Conservation (phyloP, 2,329 filamentous ascomycete species). For the Pseudofabraea citricarpa region DNA sequence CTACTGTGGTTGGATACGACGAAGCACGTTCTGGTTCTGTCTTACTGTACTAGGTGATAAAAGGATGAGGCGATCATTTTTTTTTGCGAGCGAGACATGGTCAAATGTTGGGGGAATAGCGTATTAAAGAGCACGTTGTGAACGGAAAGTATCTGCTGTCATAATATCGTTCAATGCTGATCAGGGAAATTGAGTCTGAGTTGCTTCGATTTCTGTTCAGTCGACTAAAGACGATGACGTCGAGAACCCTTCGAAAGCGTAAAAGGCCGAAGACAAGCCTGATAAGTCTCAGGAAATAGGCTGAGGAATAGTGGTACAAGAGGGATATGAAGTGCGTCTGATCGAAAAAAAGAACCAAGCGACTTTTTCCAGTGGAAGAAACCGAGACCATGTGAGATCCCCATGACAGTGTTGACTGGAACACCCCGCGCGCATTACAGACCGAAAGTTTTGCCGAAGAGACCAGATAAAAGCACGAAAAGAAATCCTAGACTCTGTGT, state of each 20-base stretch:
- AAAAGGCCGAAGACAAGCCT: conserved; percentile 19
- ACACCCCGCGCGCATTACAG: conserved; percentile 21
- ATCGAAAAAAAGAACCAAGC: conserved; percentile 26
- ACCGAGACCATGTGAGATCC: conserved; percentile 19
- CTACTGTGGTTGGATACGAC: too few species aligned
- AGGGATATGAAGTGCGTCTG: conserved; percentile 28
- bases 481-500: conserved; percentile 28
- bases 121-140: conserved; percentile 25
- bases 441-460: conserved; percentile 28
- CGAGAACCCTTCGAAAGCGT: conserved; percentile 24
- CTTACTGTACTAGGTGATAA: too few species aligned
- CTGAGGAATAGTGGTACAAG: conserved; percentile 32
- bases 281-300: conserved; percentile 26
- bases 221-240: conserved; percentile 29
- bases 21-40: too few species aligned
- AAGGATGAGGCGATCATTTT: conserved; percentile 13
- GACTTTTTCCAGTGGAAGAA: conserved; percentile 27
- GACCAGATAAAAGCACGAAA: conserved; percentile 26
- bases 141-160: conserved; percentile 22
- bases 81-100: too few species aligned
- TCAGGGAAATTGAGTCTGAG: conserved; percentile 24
- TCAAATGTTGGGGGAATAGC: conserved; percentile 12
- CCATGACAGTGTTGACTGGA: conserved; percentile 20
- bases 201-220: conserved; percentile 28
- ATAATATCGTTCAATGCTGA: conserved; percentile 21